Percentiles rank a stretch among this genome's conserved stretches.
Evolutionary conservation across 208 protist species (phyloP).

Genomic region (Leishmania martiniquensis): DNA sequence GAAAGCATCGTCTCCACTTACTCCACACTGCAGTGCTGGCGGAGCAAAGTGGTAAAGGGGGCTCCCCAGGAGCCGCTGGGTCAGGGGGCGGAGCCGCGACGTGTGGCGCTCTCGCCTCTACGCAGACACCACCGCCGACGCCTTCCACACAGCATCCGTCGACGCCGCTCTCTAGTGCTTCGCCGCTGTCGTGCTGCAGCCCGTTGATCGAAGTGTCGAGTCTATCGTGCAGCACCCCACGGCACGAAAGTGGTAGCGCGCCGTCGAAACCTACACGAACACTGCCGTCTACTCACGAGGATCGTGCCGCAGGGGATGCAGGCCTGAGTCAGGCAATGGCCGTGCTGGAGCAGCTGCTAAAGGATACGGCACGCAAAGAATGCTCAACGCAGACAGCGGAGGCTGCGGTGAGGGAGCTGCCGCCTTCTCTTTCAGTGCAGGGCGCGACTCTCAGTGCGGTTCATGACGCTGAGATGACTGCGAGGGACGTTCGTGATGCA

Average conservation of each 20-base stretch:
- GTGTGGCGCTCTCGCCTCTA: neutral
- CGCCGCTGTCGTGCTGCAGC: slow-evolving; percentile 5
- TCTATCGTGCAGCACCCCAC: slow-evolving; percentile 30
- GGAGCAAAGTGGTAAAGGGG: neutral
- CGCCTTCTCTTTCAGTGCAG: neutral
- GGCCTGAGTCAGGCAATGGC: neutral
- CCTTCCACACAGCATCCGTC: slow-evolving; percentile 9
- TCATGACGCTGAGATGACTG: neutral
- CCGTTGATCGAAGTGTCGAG: slow-evolving; percentile 41
- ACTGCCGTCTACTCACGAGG: neutral
- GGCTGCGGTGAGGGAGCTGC: neutral
- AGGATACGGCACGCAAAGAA: neutral
- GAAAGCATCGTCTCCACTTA: slow-evolving; percentile 26
- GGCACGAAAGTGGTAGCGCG: neutral
- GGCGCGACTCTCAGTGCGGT: neutral
- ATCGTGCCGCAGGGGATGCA: neutral
- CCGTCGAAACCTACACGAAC: neutral
- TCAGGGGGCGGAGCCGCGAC: neutral
- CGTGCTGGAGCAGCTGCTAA: neutral
- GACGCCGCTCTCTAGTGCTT: neutral
- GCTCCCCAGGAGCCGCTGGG: neutral
- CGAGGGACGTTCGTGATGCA: neutral
- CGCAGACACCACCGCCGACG: slow-evolving; percentile 12
- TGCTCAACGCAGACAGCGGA: neutral
- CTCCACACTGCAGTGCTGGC: slow-evolving; percentile 14